These are phyloP conservation scores for Penicillium sp. DNA, from an alignment of 2,329 filamentous ascomycete genomes.

Conservation along the genomic window DNA sequence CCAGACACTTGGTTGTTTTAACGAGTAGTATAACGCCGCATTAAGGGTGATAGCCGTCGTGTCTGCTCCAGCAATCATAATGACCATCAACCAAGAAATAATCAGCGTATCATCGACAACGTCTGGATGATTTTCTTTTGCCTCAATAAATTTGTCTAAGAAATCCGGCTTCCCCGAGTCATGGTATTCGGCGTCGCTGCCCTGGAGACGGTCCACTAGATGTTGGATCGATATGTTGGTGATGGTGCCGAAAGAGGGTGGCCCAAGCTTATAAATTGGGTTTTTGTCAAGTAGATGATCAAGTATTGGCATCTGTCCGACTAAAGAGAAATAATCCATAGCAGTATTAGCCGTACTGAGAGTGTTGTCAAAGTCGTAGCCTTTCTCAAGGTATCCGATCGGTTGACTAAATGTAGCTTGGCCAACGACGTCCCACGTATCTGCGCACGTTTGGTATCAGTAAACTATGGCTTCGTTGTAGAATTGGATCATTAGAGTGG, in stretches of 20 bases:
- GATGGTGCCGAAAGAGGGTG: slow-evolving; percentile 17
- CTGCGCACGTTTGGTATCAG: not conserved
- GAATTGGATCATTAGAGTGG: not conserved
- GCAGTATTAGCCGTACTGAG: slow-evolving; percentile 17
- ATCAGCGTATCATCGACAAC: slow-evolving; percentile 38
- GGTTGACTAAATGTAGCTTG: slow-evolving; percentile 27
- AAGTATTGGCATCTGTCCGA: slow-evolving; percentile 25
- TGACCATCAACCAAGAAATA: slow-evolving; percentile 34
- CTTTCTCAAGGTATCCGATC: slow-evolving; percentile 28
- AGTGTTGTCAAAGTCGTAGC: slow-evolving; percentile 22
- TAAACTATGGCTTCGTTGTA: not conserved
- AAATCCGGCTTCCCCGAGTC: slow-evolving; percentile 31
- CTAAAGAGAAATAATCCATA: slow-evolving; percentile 25
- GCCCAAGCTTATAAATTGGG: slow-evolving; percentile 23
- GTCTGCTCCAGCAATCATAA: slow-evolving; percentile 40
- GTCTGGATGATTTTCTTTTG: slow-evolving; percentile 33
- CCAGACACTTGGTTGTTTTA: slow-evolving; percentile 16
- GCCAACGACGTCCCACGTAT: slow-evolving; percentile 28
- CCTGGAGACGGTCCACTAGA: slow-evolving; percentile 14
- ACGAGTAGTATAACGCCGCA: slow-evolving; percentile 23
- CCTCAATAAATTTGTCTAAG: slow-evolving; percentile 43
- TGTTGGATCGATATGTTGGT: slow-evolving; percentile 21
- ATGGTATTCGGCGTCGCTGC: slow-evolving; percentile 12
- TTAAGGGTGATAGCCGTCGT: slow-evolving; percentile 37
- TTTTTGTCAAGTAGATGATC: slow-evolving; percentile 30